Conservation (phyloP, 2,329 filamentous ascomycete species). For the Trichophyton equinum region DNA sequence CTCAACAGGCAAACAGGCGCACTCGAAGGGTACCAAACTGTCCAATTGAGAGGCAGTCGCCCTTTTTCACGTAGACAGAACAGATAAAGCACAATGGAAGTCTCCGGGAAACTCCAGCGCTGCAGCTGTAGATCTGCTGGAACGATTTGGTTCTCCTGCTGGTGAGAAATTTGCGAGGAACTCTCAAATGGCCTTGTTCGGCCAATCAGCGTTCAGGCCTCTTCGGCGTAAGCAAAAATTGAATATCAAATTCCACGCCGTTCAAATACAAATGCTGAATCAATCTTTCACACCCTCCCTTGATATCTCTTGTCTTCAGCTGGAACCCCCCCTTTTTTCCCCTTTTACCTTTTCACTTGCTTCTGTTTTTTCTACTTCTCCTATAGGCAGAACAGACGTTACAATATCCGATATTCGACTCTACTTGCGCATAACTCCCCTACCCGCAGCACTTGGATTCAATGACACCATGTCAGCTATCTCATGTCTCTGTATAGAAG, state of each 20-base stretch:
- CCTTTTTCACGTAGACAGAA: background rate
- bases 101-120: background rate
- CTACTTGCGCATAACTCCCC: background rate
- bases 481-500: conserved; percentile 52
- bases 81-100: background rate
- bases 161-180: background rate
- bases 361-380: background rate
- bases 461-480: conserved; percentile 47
- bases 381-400: background rate
- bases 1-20: background rate
- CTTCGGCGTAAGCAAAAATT: background rate
- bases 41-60: background rate
- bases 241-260: background rate
- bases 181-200: background rate
- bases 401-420: background rate
- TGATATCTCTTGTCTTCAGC: too few species aligned
- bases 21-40: background rate
- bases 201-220: conserved; percentile 2
- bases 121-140: background rate
- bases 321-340: too few species aligned
- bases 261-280: background rate
- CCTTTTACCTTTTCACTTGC: background rate
- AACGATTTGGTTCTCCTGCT: background rate
- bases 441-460: background rate
- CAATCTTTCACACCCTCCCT: too few species aligned